phyloP scores from a whole-genome alignment of 2,329 filamentous ascomycete genomes.

The Raffaelea deltoideospora region DNA sequence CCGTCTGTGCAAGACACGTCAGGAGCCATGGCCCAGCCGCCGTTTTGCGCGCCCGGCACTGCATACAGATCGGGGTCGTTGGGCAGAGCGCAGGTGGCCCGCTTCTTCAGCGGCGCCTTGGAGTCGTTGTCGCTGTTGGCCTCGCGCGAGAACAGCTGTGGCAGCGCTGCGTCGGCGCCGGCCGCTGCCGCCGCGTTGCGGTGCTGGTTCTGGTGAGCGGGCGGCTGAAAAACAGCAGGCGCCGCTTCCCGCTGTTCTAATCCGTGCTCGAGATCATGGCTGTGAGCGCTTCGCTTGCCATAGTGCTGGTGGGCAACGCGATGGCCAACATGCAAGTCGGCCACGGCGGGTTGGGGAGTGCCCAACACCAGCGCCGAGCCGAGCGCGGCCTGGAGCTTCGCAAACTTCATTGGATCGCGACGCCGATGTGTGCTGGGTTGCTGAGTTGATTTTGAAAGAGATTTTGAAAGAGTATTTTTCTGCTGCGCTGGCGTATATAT shows the following conservation, averaged over 20 bases:
- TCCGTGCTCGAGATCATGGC: slow-evolving; percentile 10
- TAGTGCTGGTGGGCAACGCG: slow-evolving; percentile 17
- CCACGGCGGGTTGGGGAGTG: slow-evolving; percentile 22
- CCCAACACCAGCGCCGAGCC: slow-evolving; percentile 33
- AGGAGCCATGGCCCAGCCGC: slow-evolving; percentile 67
- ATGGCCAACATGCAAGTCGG: slow-evolving; percentile 21
- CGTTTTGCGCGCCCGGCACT: slow-evolving; percentile 53
- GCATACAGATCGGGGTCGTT: slow-evolving; percentile 49
- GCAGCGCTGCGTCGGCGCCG: no score
- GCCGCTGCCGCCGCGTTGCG: no score
- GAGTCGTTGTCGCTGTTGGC: slow-evolving; percentile 12
- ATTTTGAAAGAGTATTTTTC: no score
- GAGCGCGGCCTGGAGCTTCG: slow-evolving; percentile 31
- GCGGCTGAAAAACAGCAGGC: slow-evolving; percentile 2
- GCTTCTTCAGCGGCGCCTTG: slow-evolving; percentile 21
- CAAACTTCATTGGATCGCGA: slow-evolving; percentile 34
- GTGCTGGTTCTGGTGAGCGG: slow-evolving; percentile 8
- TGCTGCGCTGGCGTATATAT: no score
- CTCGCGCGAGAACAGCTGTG: slow-evolving; percentile 4
- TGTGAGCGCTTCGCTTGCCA: slow-evolving; percentile 19
- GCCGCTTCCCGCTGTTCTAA: slow-evolving; percentile 4
- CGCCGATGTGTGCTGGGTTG: no score
- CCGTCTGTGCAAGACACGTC: slow-evolving; percentile 53
- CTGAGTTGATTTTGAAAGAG: no score
- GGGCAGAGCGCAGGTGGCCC: slow-evolving; percentile 50